These are phyloP conservation scores for Morella rubra DNA, from an alignment of 306 rosid species.

Conservation along the genomic window DNA sequence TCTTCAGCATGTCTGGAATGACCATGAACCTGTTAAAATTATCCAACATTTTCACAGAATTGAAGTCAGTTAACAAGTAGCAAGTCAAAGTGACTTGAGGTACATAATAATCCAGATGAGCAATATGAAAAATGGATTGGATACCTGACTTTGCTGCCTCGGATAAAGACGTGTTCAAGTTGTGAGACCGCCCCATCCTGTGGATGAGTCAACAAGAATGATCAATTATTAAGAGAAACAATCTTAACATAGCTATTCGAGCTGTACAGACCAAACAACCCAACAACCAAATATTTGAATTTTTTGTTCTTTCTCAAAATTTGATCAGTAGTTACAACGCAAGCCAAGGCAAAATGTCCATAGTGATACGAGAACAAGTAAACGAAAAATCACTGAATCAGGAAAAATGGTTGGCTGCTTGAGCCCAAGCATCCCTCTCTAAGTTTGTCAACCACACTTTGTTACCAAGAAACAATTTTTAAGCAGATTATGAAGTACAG, in stretches of 20 bases:
- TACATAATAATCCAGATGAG: background rate
- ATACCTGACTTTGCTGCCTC: constrained; percentile 99
- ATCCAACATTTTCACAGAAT: constrained; percentile 14
- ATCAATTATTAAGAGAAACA: constrained; percentile 16
- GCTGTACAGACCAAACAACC: background rate
- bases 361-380: no score
- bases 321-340: no score
- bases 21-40: constrained; percentile 79
- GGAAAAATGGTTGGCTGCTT: background rate
- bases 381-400: background rate
- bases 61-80: background rate
- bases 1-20: constrained; percentile 97
- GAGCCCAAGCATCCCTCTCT: background rate
- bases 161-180: constrained; percentile 94
- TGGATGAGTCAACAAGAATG: constrained; percentile 14
- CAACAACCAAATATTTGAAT: background rate
- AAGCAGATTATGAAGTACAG: background rate
- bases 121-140: constrained; percentile 6
- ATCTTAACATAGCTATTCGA: background rate
- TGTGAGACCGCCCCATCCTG: constrained; percentile 95
- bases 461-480: background rate
- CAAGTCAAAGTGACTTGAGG: background rate
- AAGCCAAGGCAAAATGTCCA: no score
- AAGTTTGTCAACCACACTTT: background rate
- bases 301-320: background rate